Conservation (phyloP, 139 green algal species). For the Trebouxia sp. region DNA sequence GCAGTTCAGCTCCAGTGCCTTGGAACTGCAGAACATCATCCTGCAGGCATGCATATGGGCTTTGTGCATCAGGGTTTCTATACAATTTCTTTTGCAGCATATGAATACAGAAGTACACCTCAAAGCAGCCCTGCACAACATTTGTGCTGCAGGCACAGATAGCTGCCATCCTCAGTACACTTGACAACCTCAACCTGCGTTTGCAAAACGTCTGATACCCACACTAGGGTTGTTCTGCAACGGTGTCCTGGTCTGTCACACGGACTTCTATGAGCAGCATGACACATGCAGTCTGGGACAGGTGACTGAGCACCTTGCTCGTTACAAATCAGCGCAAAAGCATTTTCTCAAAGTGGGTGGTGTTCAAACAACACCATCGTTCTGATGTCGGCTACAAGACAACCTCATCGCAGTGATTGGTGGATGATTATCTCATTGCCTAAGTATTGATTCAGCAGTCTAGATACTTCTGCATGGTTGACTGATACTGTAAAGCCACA, state of each 20-base stretch:
- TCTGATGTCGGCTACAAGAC: no score
- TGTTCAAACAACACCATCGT: no score
- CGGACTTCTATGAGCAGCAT: not conserved
- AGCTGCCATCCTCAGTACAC: not conserved
- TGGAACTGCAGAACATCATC: not conserved
- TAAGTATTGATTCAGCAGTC: no score
- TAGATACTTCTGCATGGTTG: no score
- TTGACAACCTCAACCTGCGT: not conserved
- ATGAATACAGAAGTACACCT: not conserved
- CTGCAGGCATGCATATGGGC: not conserved
- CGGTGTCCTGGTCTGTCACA: not conserved
- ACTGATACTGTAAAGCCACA: no score
- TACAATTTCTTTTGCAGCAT: not conserved
- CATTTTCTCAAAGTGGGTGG: no score
- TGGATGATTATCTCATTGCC: no score
- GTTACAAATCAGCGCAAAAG: no score
- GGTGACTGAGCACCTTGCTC: not conserved
- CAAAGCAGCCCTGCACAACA: not conserved
- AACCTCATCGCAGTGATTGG: no score
- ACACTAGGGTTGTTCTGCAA: not conserved
- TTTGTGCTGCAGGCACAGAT: not conserved
- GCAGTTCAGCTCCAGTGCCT: not conserved
- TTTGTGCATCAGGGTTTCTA: not conserved
- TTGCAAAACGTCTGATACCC: not conserved
- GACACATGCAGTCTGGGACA: not conserved